These are phyloP conservation scores for Ophiocordyceps australis DNA, from an alignment of 2,329 filamentous ascomycete genomes.

Conservation along the genomic window DNA sequence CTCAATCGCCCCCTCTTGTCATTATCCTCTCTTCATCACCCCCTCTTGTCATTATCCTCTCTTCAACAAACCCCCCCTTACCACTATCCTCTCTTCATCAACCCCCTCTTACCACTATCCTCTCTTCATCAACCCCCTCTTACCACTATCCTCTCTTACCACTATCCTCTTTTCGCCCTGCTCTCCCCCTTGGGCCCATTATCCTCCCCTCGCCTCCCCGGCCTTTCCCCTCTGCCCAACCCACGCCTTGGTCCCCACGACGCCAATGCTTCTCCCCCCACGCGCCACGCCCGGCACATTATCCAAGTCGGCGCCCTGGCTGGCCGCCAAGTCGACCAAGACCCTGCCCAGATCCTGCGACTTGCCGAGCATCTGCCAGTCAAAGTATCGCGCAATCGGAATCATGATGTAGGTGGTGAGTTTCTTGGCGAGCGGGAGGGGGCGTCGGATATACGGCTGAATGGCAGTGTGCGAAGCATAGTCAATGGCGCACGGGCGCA, in stretches of 20 bases:
- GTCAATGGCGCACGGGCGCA: neutral
- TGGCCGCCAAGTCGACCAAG: neutral
- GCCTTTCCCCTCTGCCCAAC: too few species aligned
- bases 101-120: too few species aligned
- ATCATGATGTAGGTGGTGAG: neutral
- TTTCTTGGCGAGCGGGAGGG: neutral
- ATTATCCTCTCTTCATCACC: too few species aligned
- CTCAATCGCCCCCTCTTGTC: too few species aligned
- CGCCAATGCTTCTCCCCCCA: neutral
- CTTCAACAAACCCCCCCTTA: too few species aligned
- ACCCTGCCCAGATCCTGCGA: conserved; percentile 1
- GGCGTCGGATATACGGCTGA: conserved; percentile 1
- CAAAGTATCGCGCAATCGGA: neutral
- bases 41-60: too few species aligned
- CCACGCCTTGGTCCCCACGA: conserved; percentile 1
- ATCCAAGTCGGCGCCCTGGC: neutral
- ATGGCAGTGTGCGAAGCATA: conserved; percentile 1
- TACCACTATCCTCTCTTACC: too few species aligned
- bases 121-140: too few species aligned
- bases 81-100: too few species aligned
- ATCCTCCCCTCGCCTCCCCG: too few species aligned
- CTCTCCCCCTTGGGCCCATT: too few species aligned
- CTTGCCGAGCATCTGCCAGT: neutral
- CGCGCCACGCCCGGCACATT: neutral
- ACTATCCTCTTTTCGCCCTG: too few species aligned